Evolutionary conservation across 176 grass and related monocot genomes (phyloP), one percentile per base, ranked within the genome.

Genomic region (Paspalum notatum): DNA sequence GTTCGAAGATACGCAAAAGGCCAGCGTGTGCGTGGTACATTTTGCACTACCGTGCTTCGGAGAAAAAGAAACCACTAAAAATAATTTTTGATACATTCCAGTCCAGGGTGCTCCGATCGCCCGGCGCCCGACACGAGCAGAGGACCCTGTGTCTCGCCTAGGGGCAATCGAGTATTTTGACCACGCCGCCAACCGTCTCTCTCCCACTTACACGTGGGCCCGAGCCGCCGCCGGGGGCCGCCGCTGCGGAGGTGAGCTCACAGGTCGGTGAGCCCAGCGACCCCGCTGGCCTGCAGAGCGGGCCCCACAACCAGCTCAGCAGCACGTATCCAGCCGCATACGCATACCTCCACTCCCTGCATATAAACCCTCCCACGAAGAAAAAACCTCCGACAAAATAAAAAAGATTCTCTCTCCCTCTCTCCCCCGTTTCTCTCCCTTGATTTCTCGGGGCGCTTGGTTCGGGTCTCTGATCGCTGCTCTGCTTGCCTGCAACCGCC

Each of bases 301-400:
- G 77, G 0, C 81, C 86, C 16, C 41, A 1, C 51, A 16, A 49
- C 87, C 87, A 82, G 16, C 83, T 82, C 72, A 52, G 87, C 83
- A 27, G 72, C 72, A 85, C 82, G 82, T 63, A 75, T 18, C 9
- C 66, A 9, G 43, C 26, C 24, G 12, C 68, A 16, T 41, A 15
- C 18, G 46, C 20, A 12, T 9, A 65, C 15, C 61, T 21, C 60
- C 45, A 8, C 22, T 32, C 57, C 38, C n/a, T 55, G n/a, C 64
- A 72, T 85, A 82, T 85, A 89, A 89, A 79, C 82, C 82, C 48
- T 66, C 52, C 17, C 39, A 18, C 44, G 39, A 58, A 38, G 13
- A 56, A 89, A 89, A 68, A 79, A 54, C 4, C 61, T 50, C 81
- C 54, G 18, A 39, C 53, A 45, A 58, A 51, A 85, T 62, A 42